Conservation (phyloP, 441 rosid species). For the Arabidopsis lyrata region DNA sequence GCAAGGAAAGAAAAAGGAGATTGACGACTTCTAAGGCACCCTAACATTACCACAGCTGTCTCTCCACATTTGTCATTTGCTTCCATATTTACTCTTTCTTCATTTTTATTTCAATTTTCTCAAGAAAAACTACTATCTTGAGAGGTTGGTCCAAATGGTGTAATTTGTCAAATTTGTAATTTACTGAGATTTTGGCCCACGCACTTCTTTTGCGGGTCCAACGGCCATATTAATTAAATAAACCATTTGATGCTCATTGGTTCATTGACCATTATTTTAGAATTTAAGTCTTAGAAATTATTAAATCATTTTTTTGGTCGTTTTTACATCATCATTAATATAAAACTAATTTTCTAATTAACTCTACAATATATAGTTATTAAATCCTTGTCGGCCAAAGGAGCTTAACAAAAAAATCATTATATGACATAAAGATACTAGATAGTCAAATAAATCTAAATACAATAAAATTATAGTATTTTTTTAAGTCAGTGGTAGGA, state of each 20-base stretch:
- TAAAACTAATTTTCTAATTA: no score
- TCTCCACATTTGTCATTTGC: constrained; percentile 36
- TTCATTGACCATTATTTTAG: constrained; percentile 25
- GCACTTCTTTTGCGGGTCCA: constrained; percentile 23
- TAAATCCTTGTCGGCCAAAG: no score
- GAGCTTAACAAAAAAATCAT: no score
- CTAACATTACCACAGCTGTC: constrained; percentile 41
- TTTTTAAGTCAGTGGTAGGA: no score
- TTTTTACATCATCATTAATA: not conserved
- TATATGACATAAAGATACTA: no score
- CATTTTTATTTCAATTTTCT: constrained; percentile 3
- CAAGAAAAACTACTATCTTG: constrained; percentile 23
- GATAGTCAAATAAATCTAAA: no score
- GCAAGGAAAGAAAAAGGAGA: constrained; percentile 35
- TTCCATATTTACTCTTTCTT: constrained; percentile 36
- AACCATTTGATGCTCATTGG: constrained; percentile 2
- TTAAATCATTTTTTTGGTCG: not conserved
- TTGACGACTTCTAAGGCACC: constrained; percentile 45
- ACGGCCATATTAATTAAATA: not conserved
- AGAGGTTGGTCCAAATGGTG: constrained; percentile 36
- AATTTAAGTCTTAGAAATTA: not conserved
- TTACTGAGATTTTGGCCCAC: constrained; percentile 28
- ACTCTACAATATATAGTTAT: no score
- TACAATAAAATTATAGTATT: no score
- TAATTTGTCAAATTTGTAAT: constrained; percentile 21